Base-by-base conservation (phyloP, 2,329 filamentous ascomycete species). In the Fusarium sp. region DNA sequence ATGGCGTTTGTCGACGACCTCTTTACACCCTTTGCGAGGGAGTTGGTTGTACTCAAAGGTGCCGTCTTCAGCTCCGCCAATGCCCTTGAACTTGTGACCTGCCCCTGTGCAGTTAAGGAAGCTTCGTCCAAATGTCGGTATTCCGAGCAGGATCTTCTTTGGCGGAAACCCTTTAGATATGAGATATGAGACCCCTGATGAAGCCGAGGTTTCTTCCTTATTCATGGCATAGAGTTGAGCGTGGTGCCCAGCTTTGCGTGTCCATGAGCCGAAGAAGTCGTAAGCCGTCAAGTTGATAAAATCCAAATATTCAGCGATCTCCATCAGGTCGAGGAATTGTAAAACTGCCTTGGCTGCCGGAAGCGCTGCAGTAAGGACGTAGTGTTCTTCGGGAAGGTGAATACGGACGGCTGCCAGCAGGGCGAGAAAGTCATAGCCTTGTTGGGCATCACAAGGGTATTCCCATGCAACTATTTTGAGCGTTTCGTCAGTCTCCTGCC, bases 261-360 rank as follows among this genome's bases (percentile, higher is more conserved):
- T 84, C 90, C 90, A 93, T 4, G 85, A 80, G 1, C 91, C 90
- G 23, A 84, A 87, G 70, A 93, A 91, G 73, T 95, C 91, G 74
- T 93, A 95, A 2, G 90, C 85, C 84, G 90, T 92, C 32, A 95
- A 77, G 72, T 94, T 94, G 72, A 95, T 78, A 61, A 88, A 82
- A 73, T 94, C 90, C 32, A 95, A 80, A 65, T 90, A 87, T 41
- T 84, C 77, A 45, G 88, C 82, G 10, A 88, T 84, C 53, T 80
- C 78, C 19, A 75, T 77, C 10, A 94, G 78, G 70, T 93, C 84
- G 71, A 94, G 90, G 69, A 89, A 82, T 66, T 86, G 84, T 50
- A 95, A 78, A 1, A 88, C 82, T 76, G 85, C 84, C 71, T 84
- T 81, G 36, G 82, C 84, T 10, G 88, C 89, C 4, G 91, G 90